Base-by-base conservation (phyloP, 2,329 filamentous ascomycete genomes). In the Monosporascus sp. region DNA sequence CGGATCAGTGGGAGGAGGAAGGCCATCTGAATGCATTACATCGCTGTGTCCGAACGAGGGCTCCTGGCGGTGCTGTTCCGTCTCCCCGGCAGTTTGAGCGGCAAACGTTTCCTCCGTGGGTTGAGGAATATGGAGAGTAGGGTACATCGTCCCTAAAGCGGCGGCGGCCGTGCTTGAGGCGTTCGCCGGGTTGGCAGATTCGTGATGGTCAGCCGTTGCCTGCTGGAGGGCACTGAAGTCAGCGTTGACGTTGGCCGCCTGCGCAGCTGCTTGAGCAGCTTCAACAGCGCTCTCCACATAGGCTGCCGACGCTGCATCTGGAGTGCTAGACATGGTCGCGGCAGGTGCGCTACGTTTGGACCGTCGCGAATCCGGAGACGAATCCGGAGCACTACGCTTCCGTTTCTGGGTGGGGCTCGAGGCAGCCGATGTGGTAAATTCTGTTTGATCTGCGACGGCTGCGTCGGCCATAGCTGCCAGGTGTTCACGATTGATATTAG, bases 81-180 rank as follows among this genome's bases (percentile, higher is more conserved):
- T 54, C 14, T 74, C 73, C 44, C 61, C 67, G 14, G 69, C 68
- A 2, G 71, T 67, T 61, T 83, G 80, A n/a, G 75, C 73, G 6
- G 79, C 79, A 64, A 84, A 84, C 17, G 81, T 79, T 68, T 83
- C 80, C 60, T 83, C 80, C 0, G 81, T 83, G 3, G 79, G 72
- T 22, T 76, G 73, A 3, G 81, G 80, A 3, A 83, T 77, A 57
- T 83, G 80, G 3, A 84, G 70, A 2, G 80, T 81, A 5, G 81
- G 81, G 62, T 82, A 84, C 75, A 84, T 81, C 49, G 70, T 72
- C 52, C 76, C 77, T 3, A 84, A 70, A 27, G 81, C 81, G 14
- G 81, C 81, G 41, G 82, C 81, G 5, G 81, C 81, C 15, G 81
- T 84, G 60, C 74, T 83, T 4, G 81, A 81, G 20, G 79, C 81